Evolutionary conservation across 352 stramenopile species (phyloP).

Genomic region (Pseudoperonospora humuli): DNA sequence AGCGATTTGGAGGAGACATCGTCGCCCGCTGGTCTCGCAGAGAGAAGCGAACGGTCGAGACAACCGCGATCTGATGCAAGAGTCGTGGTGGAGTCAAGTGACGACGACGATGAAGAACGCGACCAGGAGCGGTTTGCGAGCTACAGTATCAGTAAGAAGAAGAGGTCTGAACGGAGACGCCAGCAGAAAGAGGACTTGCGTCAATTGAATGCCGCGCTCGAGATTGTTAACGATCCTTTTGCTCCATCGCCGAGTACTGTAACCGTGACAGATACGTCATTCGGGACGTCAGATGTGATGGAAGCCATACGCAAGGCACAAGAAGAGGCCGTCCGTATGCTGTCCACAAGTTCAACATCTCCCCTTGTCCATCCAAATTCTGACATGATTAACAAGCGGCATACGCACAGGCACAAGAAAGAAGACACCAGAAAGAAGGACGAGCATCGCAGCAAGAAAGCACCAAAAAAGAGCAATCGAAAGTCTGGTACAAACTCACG

Average conservation of each 20-base stretch:
- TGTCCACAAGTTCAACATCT: slow-evolving; percentile 11
- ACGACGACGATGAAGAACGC: slow-evolving; percentile 24
- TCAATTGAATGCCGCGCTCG: slow-evolving; percentile 26
- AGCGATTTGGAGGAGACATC: slow-evolving; percentile 37
- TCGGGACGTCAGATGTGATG: slow-evolving; percentile 42
- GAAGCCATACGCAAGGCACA: slow-evolving; percentile 62
- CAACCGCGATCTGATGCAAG: neutral
- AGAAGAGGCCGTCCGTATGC: slow-evolving; percentile 58
- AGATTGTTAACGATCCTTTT: slow-evolving; percentile 10
- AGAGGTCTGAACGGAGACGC: slow-evolving; percentile 22
- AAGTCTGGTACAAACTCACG: slow-evolving; percentile 19
- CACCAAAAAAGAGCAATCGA: slow-evolving; percentile 17
- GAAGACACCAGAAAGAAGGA: slow-evolving; percentile 22
- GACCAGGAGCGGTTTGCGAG: slow-evolving; percentile 36
- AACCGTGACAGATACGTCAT: slow-evolving; percentile 7
- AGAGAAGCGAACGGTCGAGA: neutral
- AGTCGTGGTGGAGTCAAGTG: slow-evolving; percentile 17
- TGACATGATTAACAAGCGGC: slow-evolving; percentile 11
- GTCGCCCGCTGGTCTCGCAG: neutral
- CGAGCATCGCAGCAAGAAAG: slow-evolving; percentile 7
- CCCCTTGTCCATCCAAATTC: slow-evolving; percentile 3
- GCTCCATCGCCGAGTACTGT: neutral
- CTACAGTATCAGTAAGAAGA: slow-evolving; percentile 43
- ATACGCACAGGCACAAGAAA: slow-evolving; percentile 28
- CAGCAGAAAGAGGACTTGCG: slow-evolving; percentile 42